These are phyloP conservation scores for Penicillium riverlandense DNA, from an alignment of 495 filamentous ascomycete species.

Conservation along the genomic window DNA sequence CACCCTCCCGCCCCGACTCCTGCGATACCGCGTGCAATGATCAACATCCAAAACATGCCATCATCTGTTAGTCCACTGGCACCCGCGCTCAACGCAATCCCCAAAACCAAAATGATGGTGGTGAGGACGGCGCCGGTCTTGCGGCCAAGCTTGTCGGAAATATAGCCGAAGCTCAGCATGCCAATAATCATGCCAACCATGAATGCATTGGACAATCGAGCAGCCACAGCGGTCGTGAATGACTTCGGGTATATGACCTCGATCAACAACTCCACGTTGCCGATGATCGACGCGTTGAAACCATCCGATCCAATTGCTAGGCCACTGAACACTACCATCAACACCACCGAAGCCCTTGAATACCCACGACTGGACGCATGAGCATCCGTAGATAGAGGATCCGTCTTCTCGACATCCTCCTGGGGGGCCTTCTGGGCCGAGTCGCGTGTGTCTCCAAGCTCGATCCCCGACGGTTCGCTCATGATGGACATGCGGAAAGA, in stretches of 20 bases:
- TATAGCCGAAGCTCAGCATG: conserved; percentile 32
- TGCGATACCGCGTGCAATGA: conserved; percentile 18
- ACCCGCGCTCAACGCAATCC: conserved; percentile 19
- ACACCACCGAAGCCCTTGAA: conserved; percentile 14
- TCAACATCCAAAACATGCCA: conserved; percentile 25
- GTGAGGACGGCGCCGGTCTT: conserved; percentile 26
- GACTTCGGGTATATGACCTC: conserved; percentile 18
- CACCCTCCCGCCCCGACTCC: conserved; percentile 22
- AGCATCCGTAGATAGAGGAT: background rate
- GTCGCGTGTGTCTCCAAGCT: background rate
- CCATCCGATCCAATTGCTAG: conserved; percentile 22
- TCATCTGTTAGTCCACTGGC: conserved; percentile 16
- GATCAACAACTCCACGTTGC: conserved; percentile 22
- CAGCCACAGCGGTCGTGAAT: conserved; percentile 12
- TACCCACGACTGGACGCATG: conserved; percentile 4
- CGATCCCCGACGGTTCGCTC: background rate
- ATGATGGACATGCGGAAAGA: background rate
- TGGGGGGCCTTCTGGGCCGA: too few relatives aligned
- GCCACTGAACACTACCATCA: conserved; percentile 22
- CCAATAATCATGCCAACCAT: conserved; percentile 29
- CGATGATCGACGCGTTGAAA: conserved; percentile 23
- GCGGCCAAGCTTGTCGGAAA: conserved; percentile 27
- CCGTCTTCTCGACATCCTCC: too few relatives aligned
- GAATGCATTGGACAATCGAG: conserved; percentile 19
- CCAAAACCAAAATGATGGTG: conserved; percentile 24